Evolutionary conservation across 768 basidiomycete genomes (phyloP), one percentile per base, ranked within the genome.

Genomic region (Mycena filopes): DNA sequence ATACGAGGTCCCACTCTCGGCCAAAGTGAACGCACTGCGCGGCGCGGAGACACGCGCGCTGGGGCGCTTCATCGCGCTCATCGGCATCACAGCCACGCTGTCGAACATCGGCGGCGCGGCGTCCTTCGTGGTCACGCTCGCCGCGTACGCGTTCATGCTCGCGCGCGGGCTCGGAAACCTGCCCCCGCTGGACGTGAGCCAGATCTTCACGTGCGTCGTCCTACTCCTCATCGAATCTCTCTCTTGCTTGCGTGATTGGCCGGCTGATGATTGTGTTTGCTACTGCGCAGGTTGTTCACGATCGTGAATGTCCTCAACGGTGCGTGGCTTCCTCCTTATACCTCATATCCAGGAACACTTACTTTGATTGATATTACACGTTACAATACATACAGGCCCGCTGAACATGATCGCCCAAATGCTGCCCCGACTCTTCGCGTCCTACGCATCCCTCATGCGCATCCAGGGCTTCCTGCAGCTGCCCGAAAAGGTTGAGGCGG

Each of bases 391-490:
- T n/a, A n/a, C n/a, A 56, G 56, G 45, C 5, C 63, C 63, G 8
- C 45, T 65, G 10, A 65, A 53, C 15, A 18, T 7, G 16, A 54
- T 65, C 12, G 63, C 57, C 0, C 63, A 65, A 20, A 10, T 10
- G 57, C 63, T 65, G 8, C 63, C 63, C 0, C 1, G 2, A 5
- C 36, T 65, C 6, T 60, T 59, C 38, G 63, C 63, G 42, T 47
- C 63, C 4, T 60, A 54, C 5, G 63, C 63, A 9, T 65, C 63
- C 4, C 51, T 65, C n/a, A n/a, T 12, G 28, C 56, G 63, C 29
- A 65, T 65, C 25, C 63, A 65, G 33, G 43, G 38, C 10, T 65
- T 66, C n/a, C 36, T 66, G 29, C 64, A 60, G 64, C 51, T 66
- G 20, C 64, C 64, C 25, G 54, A 66, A 46, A 66, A 60, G 55